phyloP scores from a whole-genome alignment of 2,329 filamentous ascomycete species.

The Eurotiales sp. region DNA sequence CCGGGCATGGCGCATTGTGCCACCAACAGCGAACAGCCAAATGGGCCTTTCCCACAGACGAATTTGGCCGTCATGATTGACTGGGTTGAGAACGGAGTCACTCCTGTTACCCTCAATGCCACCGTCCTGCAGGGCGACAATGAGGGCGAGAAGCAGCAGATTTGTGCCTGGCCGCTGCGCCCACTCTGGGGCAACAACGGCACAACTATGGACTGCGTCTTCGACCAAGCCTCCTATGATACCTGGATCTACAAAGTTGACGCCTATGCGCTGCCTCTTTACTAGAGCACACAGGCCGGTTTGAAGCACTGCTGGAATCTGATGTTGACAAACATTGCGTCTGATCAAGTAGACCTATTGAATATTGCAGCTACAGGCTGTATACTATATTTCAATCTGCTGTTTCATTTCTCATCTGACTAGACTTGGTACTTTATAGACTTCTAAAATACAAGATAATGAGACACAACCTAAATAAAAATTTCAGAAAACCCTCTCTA shows the following conservation, averaged over 20 bases:
- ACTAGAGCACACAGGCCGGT: conserved; percentile 21
- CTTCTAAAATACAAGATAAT: too few species aligned
- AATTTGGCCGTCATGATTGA: conserved; percentile 48
- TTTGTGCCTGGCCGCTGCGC: conserved; percentile 33
- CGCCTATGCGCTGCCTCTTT: conserved; percentile 38
- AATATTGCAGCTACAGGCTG: too few species aligned
- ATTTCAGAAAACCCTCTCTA: too few species aligned
- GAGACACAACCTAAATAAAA: too few species aligned
- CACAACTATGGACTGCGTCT: conserved; percentile 36
- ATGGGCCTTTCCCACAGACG: conserved; percentile 42
- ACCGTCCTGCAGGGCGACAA: conserved; percentile 28
- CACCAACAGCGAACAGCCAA: conserved; percentile 43
- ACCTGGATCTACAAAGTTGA: conserved; percentile 40
- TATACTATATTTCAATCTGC: too few species aligned
- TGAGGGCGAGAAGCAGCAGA: conserved; percentile 34
- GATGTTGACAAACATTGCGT: too few species aligned
- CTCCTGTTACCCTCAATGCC: conserved; percentile 37
- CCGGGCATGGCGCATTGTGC: conserved; percentile 54
- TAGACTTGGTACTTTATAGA: too few species aligned
- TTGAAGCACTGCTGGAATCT: too few species aligned
- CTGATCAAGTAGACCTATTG: too few species aligned
- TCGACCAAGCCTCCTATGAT: conserved; percentile 37
- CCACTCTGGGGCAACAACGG: conserved; percentile 29
- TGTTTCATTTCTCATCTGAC: too few species aligned
- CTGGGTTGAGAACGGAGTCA: conserved; percentile 51